Conservation (phyloP, 306 rosid genomes). For the Dryas alaskensis region DNA sequence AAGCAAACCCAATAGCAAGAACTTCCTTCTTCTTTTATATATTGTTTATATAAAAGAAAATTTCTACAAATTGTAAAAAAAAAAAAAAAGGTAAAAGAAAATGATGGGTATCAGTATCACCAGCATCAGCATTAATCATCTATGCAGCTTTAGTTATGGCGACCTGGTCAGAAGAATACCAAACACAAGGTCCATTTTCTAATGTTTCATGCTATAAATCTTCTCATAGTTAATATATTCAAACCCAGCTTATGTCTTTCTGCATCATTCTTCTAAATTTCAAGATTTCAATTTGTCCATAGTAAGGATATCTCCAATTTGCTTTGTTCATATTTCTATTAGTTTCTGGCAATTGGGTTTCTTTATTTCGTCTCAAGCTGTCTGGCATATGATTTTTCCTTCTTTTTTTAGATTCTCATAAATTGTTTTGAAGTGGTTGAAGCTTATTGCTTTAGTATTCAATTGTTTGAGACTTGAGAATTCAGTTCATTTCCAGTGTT, state of each 20-base stretch:
- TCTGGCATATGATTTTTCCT: slow-evolving; percentile 10
- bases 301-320: neutral
- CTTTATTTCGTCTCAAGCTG: slow-evolving; percentile 3
- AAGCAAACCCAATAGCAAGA: neutral
- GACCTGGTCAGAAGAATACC: slow-evolving; percentile 43
- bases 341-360: slow-evolving; percentile 12
- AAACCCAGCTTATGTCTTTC: slow-evolving; percentile 1
- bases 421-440: neutral
- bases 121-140: slow-evolving; percentile 11
- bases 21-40: neutral
- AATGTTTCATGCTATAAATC: neutral
- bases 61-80: neutral
- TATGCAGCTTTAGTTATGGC: slow-evolving; percentile 22
- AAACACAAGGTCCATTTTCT: neutral
- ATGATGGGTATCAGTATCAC: slow-evolving; percentile 34
- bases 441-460: neutral
- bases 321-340: neutral
- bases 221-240: neutral
- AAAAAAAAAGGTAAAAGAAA: slow-evolving; percentile 10
- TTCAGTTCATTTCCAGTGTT: slow-evolving; percentile 10
- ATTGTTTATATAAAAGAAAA: neutral
- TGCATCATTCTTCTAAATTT: neutral
- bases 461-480: neutral
- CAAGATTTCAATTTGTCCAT: neutral
- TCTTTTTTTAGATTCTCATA: neutral